Base-by-base conservation (phyloP, 1,284 basidiomycete species). In the Tausonia pullulans region DNA sequence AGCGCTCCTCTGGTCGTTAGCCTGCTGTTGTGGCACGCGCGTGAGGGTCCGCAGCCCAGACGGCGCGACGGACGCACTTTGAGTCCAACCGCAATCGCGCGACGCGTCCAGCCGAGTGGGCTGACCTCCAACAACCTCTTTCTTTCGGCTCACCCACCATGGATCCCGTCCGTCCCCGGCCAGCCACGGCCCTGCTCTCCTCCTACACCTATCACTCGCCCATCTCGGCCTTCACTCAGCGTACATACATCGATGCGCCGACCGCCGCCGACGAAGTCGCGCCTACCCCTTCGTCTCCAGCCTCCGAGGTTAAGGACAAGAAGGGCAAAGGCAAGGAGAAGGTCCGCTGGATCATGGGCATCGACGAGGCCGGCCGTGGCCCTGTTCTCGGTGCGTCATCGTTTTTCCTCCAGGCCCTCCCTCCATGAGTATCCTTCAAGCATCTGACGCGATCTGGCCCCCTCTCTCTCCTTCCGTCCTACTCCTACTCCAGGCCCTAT, bases 361-460 rank as follows among this genome's bases (percentile, higher is more conserved):
- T 98, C 6, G 95, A 98, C 75, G 95, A 98, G 75, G 95, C 95
- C 0, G 95, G 95, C 1, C 81, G 95, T 66, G 95, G 96, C 0
- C 95, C 94, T 11, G 93, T 93, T 1, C 79, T 97, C 0, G 93
- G 92, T 60, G n/a, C 46, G 74, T 67, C 46, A 13, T 10, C 27
- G 27, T 27, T 27, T 27, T 27, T 27, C 27, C 51, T 44, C 5
- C 48, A 3, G 16, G 54, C 54, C 9, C 14, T 50, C 54, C 8
- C 41, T 41, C 44, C 39, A n/a, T 51, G 43, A 45, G n/a, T 10
- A 44, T 27, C 39, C 13, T 39, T 57, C 16, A 14, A 49, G 8
- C n/a, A n/a, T 49, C 9, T 49, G 3, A n/a, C n/a, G 48, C n/a
- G 48, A 49, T 49, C 48, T 49, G 9, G n/a, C n/a, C 48, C 60